Conservation (phyloP, 305 asterid species). For the Fraxinus floribunda region DNA sequence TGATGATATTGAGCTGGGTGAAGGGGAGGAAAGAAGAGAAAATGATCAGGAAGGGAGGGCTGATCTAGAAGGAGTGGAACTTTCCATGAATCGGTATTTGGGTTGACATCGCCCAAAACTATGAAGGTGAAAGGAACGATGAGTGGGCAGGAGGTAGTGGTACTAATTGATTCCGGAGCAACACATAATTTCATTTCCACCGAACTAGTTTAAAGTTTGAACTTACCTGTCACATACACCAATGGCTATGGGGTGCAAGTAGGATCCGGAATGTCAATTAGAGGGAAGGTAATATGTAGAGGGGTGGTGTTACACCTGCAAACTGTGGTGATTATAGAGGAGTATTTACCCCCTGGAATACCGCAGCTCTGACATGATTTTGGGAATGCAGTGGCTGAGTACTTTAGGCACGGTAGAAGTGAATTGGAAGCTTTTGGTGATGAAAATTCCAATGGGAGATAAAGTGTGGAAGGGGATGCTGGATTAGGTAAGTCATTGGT, state of each 20-base stretch:
- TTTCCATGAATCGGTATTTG: too few species aligned
- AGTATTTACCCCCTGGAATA: too few species aligned
- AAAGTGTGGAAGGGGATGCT: neutral
- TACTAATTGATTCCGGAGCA: too few species aligned
- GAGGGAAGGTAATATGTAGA: neutral
- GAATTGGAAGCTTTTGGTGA: neutral
- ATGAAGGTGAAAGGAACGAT: too few species aligned
- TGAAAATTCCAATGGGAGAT: neutral
- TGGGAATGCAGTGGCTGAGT: neutral
- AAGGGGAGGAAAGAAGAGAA: too few species aligned
- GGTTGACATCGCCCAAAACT: too few species aligned
- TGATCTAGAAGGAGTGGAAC: too few species aligned
- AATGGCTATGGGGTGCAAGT: neutral
- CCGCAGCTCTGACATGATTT: neutral
- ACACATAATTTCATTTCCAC: neutral
- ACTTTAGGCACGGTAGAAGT: neutral
- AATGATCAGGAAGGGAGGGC: too few species aligned
- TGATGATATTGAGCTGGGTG: too few species aligned
- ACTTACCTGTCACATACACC: neutral
- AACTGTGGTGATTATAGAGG: neutral
- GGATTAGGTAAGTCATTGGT: neutral
- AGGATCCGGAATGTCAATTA: neutral
- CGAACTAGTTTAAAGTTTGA: neutral
- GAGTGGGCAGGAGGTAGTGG: too few species aligned
- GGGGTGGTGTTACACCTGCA: neutral